Conservation (phyloP, 176 grass and related monocot genomes). For the Microstegium vimineum region DNA sequence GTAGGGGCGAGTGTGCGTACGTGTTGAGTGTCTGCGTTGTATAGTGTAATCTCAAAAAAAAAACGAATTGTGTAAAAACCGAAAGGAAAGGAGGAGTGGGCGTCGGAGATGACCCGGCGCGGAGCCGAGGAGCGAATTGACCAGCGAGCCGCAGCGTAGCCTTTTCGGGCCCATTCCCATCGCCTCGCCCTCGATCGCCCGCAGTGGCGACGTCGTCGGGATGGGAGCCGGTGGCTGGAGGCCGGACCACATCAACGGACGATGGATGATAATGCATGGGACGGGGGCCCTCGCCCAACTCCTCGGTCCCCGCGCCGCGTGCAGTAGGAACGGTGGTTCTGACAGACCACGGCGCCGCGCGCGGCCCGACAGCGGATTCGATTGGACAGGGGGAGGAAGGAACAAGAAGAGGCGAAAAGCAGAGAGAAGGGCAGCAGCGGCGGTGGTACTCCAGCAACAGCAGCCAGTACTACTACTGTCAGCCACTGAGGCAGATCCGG, state of each 20-base stretch:
- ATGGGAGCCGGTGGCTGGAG: too few relatives aligned
- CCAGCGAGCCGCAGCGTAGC: not conserved
- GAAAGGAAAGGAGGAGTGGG: not conserved
- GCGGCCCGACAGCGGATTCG: not conserved
- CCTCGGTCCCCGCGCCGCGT: too few relatives aligned
- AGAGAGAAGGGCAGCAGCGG: too few relatives aligned
- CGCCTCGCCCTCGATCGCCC: too few relatives aligned
- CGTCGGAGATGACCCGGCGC: conserved; percentile 27
- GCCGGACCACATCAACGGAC: not conserved
- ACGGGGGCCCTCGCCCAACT: not conserved
- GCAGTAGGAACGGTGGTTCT: too few relatives aligned
- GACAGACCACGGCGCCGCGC: not conserved
- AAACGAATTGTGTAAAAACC: not conserved
- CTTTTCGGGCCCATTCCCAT: not conserved
- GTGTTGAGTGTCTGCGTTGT: too few relatives aligned
- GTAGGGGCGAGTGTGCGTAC: too few relatives aligned
- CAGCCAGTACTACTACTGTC: too few relatives aligned
- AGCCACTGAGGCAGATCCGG: too few relatives aligned
- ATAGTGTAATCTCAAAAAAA: too few relatives aligned
- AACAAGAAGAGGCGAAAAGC: not conserved
- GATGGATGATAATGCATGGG: not conserved
- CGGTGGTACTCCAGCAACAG: not conserved
- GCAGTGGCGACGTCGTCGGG: too few relatives aligned
- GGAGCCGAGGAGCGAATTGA: conserved; percentile 26
- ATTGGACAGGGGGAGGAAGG: not conserved